phyloP scores from a whole-genome alignment of 306 rosid genomes.

The Sindora glabra region DNA sequence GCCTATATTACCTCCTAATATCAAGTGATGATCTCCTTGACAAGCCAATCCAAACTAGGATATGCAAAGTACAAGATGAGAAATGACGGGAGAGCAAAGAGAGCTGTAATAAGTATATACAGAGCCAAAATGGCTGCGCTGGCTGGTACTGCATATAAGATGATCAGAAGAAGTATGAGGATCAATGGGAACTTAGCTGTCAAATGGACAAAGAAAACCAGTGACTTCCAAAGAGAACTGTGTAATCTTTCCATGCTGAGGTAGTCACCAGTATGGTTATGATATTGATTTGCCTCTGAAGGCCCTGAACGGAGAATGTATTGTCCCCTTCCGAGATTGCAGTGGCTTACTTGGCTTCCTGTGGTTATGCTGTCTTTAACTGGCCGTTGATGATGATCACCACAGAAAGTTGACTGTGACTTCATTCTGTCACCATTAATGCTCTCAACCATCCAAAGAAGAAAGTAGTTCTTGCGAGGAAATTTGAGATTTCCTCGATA shows the following conservation, averaged over 20 bases:
- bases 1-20: background rate
- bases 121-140: conserved; percentile 83
- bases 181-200: conserved; percentile 93
- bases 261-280: conserved; percentile 20
- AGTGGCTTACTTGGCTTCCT: conserved; percentile 39
- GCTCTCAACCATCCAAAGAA: conserved; percentile 99
- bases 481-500: conserved; percentile 69
- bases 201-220: conserved; percentile 72
- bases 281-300: conserved; percentile 22
- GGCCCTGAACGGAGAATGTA: conserved; percentile 39
- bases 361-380: conserved; percentile 33
- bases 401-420: conserved; percentile 43
- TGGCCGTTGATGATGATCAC: conserved; percentile 52
- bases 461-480: conserved; percentile 95
- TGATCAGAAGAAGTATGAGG: conserved; percentile 68
- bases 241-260: conserved; percentile 51
- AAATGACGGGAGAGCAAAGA: conserved; percentile 88
- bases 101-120: conserved; percentile 69
- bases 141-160: conserved; percentile 88
- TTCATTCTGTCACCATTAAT: conserved; percentile 84
- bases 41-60: conserved; percentile 97
- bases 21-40: conserved; percentile 78
- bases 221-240: conserved; percentile 48
- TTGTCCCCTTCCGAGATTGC: conserved; percentile 55
- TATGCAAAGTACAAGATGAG: conserved; percentile 88